These are phyloP conservation scores for Eucalyptus caleyi DNA, from an alignment of 345 rosid genomes.

Conservation along the genomic window DNA sequence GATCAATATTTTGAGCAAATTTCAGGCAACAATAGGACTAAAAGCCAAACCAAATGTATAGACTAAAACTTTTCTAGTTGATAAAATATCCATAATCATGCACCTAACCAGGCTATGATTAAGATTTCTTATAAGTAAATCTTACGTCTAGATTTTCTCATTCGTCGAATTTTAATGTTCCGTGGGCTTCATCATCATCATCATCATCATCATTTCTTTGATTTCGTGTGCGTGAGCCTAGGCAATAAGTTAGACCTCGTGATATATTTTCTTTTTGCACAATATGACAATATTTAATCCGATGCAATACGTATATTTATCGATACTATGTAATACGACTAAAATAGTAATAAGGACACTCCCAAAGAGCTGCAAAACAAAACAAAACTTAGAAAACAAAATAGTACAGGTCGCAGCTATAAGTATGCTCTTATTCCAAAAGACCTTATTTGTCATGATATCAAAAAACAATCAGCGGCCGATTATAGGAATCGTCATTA, in stretches of 20 bases:
- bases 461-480: too few relatives aligned
- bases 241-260: background rate
- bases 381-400: too few relatives aligned
- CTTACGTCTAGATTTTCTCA: background rate
- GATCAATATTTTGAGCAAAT: background rate
- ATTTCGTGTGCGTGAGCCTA: background rate
- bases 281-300: too few relatives aligned
- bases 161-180: background rate
- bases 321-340: accelerated
- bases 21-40: background rate
- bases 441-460: too few relatives aligned
- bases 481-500: too few relatives aligned
- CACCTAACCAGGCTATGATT: background rate
- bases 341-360: too few relatives aligned
- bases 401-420: background rate
- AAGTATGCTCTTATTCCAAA: background rate
- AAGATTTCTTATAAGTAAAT: background rate
- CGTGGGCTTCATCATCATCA: background rate
- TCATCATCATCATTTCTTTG: too few relatives aligned
- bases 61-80: background rate
- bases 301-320: too few relatives aligned
- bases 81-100: background rate
- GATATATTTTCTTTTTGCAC: background rate
- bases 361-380: too few relatives aligned
- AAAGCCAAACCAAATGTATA: background rate